Base-by-base conservation (phyloP, 495 filamentous ascomycete species). In the Staphylotrichum tortipilum region DNA sequence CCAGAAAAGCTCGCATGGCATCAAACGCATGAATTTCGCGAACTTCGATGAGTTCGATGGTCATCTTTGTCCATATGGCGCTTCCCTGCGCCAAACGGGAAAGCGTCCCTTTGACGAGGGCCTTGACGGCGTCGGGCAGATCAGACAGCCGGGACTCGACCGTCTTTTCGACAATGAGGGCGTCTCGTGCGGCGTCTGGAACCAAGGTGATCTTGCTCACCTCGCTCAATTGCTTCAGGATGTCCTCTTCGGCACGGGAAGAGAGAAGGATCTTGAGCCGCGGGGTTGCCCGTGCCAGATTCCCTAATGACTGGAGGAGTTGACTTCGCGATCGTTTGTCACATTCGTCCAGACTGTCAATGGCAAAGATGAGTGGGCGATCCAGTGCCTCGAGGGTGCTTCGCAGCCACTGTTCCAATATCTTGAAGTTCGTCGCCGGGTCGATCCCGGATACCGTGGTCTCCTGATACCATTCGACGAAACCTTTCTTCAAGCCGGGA, bases 331-430 rank as follows among this genome's bases (percentile, higher is more conserved):
- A 61, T 44, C 37, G 36, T 43, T 29, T 47, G 26, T 65, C 60
- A 36, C 60, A 68, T 46, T 68, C 62, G 48, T 68, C 62, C 10
- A 64, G 46, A 49, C 57, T 56, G 41, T 67, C 62, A 33, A 67
- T 54, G 29, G 57, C 23, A 37, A 65, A 37, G 36, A 61, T 55
- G 29, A 63, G 28, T 1, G 33, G 36, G 18, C 36, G 36, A 39
- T 39, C 36, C 2, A 39, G 18, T 8, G 36, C 23, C 6, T 39
- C 7, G 18, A 39, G 18, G 18, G 36, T 39, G 7, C 4, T 23
- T 12, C 11, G 6, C 2, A 39, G 17, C 36, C 36, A 39, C 18
- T 21, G 4, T 23, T 39, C 36, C 4, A 39, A 19, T 18, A 5
- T 12, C 36, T 11, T 39, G 36, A 23, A 23, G 18, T 23, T 12